Evolutionary conservation across 2,329 filamentous ascomycete species (phyloP), one percentile per base, ranked within the genome.

Genomic region (Acarospora socialis): DNA sequence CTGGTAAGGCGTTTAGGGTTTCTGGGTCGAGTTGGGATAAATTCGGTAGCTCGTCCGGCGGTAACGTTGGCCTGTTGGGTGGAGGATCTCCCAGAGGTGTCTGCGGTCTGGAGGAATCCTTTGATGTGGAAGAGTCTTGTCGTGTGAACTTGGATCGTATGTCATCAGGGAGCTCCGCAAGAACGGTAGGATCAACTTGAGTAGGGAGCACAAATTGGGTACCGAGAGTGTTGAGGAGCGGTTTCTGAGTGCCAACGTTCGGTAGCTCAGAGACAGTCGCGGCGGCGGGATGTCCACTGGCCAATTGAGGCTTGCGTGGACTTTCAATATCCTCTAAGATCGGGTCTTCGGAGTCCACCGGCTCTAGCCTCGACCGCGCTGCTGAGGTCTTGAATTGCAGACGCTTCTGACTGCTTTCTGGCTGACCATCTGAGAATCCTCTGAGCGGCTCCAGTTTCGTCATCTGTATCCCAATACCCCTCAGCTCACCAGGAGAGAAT

Each of bases 151-250:
- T 81, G 19, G 72, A 74, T 37, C 82, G 70, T 40, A 95, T 93
- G 49, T 92, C 82, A 19, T 64, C 65, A 0, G 87, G 87, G 3
- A 98, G 64, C 46, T 92, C 84, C 2, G 79, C 79, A 3, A 95
- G 56, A 0, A 93, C 77, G n/a, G 67, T 63, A 0, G 78, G 75
- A 49, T 98, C 90, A 2, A 81, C 69, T 43, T 93, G 81, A 1
- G 70, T 70, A 0, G 90, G 90, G 44, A 98, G 65, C 28, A 95
- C 72, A 47, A 98, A 98, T 47, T 98, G 90, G 0, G 87, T 93
- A 2, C 87, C 83, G 3, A 73, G 64, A 3, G 82, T 69, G 46
- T 94, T 92, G 14, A 93, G 59, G 1, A 76, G 76, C 39, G 14
- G 78, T 60, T 54, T 71, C 60, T 41, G 59, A 37, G 50, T 80